Conservation (phyloP, 768 basidiomycete species). For the Pleurotus cornucopiae region DNA sequence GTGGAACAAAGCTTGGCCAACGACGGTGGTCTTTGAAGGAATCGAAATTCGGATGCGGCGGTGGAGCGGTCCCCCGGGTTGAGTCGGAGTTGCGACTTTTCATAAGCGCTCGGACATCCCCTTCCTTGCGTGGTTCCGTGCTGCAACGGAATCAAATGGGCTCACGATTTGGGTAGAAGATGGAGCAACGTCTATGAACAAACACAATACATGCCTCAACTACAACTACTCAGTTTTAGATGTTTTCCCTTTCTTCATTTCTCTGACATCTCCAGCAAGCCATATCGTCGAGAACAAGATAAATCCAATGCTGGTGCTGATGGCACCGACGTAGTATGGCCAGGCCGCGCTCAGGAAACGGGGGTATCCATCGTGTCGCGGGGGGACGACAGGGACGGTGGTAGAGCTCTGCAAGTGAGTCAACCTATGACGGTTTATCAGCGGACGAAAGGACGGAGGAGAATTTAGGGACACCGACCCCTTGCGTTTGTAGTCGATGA, state of each 20-base stretch:
- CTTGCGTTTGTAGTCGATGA: conserved; percentile 85
- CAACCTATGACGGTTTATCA: conserved; percentile 40
- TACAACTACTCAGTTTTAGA: conserved; percentile 35
- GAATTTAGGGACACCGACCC: conserved; percentile 48
- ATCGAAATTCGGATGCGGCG: conserved; percentile 3
- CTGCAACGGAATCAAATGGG: too few species aligned
- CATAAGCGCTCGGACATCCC: neutral
- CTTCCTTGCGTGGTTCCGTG: too few species aligned
- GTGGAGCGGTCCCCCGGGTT: conserved; percentile 7
- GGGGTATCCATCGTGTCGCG: conserved; percentile 91
- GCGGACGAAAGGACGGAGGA: too few species aligned
- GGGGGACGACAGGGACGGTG: conserved; percentile 86
- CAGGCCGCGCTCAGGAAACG: conserved; percentile 93
- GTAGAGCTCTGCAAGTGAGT: conserved; percentile 70
- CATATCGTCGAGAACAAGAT: conserved; percentile 84
- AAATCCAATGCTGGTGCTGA: conserved; percentile 85
- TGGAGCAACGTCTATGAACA: too few species aligned
- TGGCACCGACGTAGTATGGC: conserved; percentile 92
- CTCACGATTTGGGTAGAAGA: too few species aligned
- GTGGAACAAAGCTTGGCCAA: conserved; percentile 11
- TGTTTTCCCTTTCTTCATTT: conserved; percentile 47
- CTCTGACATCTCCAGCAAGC: conserved; percentile 78
- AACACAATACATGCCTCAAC: conserved; percentile 7
- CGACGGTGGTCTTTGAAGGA: conserved; percentile 9
- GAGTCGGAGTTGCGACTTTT: conserved; percentile 3